These are phyloP conservation scores for Mariannaea sp. DNA, from an alignment of 2,329 filamentous ascomycete species.

Conservation along the genomic window DNA sequence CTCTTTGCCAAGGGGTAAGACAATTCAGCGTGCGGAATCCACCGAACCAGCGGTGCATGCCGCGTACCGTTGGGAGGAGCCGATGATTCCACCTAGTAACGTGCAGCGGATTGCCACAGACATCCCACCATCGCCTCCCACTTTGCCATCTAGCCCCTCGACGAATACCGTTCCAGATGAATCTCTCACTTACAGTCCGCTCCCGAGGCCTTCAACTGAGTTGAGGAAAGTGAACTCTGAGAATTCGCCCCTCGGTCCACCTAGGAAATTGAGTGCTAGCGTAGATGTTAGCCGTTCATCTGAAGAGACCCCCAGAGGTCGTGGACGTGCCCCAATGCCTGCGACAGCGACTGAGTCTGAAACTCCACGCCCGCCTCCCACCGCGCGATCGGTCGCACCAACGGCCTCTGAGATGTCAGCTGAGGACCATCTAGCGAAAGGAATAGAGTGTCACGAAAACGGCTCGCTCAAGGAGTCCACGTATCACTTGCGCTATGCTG, in stretches of 20 bases:
- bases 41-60: constrained; percentile 57
- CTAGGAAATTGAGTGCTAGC: too few species aligned
- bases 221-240: constrained; percentile 57
- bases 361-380: constrained; percentile 51
- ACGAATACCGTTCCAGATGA: constrained; percentile 47
- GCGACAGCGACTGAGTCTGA: constrained; percentile 59
- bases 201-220: constrained; percentile 55
- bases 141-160: constrained; percentile 62
- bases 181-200: constrained; percentile 37
- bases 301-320: constrained; percentile 55
- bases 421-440: constrained; percentile 88
- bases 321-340: constrained; percentile 54
- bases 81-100: constrained; percentile 47
- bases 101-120: constrained; percentile 49
- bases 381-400: constrained; percentile 53
- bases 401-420: constrained; percentile 72
- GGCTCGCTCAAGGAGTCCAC: constrained; percentile 92
- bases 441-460: constrained; percentile 86
- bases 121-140: constrained; percentile 66
- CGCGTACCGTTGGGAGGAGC: constrained; percentile 69
- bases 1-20: constrained; percentile 79
- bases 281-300: too few species aligned
- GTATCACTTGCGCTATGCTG: constrained; percentile 90
- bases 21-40: constrained; percentile 69
- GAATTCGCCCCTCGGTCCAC: constrained; percentile 44